Base-by-base conservation (phyloP, 106 monocot genomes). In the Platanthera guangdongensis region DNA sequence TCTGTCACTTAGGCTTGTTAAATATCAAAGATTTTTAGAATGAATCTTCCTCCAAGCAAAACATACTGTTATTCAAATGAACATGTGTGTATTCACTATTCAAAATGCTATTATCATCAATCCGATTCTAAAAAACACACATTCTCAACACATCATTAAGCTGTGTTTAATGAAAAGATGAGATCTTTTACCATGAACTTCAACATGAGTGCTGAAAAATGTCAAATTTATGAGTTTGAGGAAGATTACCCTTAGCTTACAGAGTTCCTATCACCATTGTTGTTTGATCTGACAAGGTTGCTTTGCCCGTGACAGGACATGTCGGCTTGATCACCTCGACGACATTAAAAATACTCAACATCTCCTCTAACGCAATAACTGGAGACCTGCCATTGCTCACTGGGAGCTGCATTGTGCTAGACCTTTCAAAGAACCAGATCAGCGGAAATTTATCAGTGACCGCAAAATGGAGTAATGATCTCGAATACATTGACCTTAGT, bases 241-340 rank as follows among this genome's bases (percentile, higher is more conserved):
- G 2, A 59, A 59, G 18, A 19, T 59, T 19, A 18, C 59, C 19
- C 19, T 59, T 59, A 8, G 8, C 18, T 18, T 59, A 59, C 25
- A 25, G 25, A 59, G 19, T 18, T 60, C 6, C 59, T 60, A 60
- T 18, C 13, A 57, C 16, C 57, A 18, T 18, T 53, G 52, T 60
- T 60, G 18, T 60, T 60, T 60, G 59, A 60, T 60, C 72, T 51
- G 7, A 72, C 0, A 19, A 51, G 9, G 9, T 72, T 51, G 39
- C 72, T 51, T 72, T 72, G 19, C 72, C 11, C 45, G 71, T 64
- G 69, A 52, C 91, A 97, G 97, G 97, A 7, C 82, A 80, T 21
- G 92, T 94, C 51, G 87, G 91, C 57, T 84, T 89, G 91, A 97
- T 97, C 78, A 97, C 97, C 76, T 97, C 97, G 16, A 84, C 97